Conservation (phyloP, 495 filamentous ascomycete genomes). For the Penicillium antarcticum region DNA sequence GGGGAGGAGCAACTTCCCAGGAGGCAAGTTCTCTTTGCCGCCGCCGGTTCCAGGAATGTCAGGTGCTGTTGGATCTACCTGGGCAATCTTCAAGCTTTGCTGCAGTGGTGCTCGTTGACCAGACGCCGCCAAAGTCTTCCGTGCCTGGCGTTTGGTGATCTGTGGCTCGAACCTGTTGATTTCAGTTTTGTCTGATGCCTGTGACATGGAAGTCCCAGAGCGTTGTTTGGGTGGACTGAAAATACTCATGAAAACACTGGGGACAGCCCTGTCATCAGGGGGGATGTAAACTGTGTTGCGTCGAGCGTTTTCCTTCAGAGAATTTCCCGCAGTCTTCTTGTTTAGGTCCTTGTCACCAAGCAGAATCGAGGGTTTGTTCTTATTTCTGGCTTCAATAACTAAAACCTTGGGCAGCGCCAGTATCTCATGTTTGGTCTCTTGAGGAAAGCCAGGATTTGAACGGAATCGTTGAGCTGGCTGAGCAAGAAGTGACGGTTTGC, state of each 20-base stretch:
- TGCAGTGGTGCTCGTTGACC: slow-evolving; percentile 36
- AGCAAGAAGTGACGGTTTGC: slow-evolving; percentile 34
- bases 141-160: slow-evolving; percentile 26
- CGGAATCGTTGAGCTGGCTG: slow-evolving; percentile 44
- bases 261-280: slow-evolving; percentile 37
- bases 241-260: slow-evolving; percentile 41
- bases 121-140: slow-evolving; percentile 24
- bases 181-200: slow-evolving; percentile 14
- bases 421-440: slow-evolving; percentile 1
- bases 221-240: slow-evolving; percentile 33
- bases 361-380: slow-evolving; percentile 14
- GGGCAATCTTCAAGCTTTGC: slow-evolving; percentile 27
- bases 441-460: slow-evolving; percentile 28
- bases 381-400: neutral
- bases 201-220: neutral
- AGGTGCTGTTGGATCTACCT: slow-evolving; percentile 23
- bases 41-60: slow-evolving; percentile 41
- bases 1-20: slow-evolving; percentile 20
- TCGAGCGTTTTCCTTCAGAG: slow-evolving; percentile 28
- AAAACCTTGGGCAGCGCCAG: neutral
- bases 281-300: slow-evolving; percentile 42
- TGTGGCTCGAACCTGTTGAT: slow-evolving; percentile 24
- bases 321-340: slow-evolving; percentile 4
- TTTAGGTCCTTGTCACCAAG: slow-evolving; percentile 6
- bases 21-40: slow-evolving; percentile 49